Percentiles rank a stretch among this genome's conserved stretches.
Evolutionary conservation across 768 basidiomycete genomes (phyloP).

Genomic region (Neoboletus magnificus): DNA sequence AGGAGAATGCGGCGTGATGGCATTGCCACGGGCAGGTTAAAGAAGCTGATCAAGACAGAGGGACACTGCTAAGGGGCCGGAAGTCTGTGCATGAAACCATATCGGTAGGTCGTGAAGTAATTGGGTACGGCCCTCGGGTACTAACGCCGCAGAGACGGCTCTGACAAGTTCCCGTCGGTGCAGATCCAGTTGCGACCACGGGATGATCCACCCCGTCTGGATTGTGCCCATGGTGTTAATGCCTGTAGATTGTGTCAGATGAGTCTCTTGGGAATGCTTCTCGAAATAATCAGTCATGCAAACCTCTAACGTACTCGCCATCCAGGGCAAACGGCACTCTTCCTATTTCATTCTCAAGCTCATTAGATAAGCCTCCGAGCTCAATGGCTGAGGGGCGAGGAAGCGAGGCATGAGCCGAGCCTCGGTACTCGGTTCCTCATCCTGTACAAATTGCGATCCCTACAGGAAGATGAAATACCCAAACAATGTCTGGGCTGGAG

Average conservation of each 20-base stretch:
- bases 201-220: conserved; percentile 16
- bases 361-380: conserved; percentile 33
- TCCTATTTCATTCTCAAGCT: conserved; percentile 17
- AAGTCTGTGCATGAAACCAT: conserved; percentile 33
- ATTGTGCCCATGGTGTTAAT: conserved; percentile 2
- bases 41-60: conserved; percentile 24
- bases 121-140: conserved; percentile 29
- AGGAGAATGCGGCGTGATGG: conserved; percentile 31
- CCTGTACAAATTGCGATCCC: conserved; percentile 16
- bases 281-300: conserved; percentile 19
- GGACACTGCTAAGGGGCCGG: conserved; percentile 26
- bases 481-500: background rate
- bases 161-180: conserved; percentile 29
- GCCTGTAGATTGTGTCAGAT: conserved; percentile 18
- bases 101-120: conserved; percentile 32
- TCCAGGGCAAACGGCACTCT: conserved; percentile 4
- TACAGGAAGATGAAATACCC: background rate
- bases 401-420: conserved; percentile 1
- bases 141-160: conserved; percentile 32
- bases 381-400: conserved; percentile 15
- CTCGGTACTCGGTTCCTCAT: conserved; percentile 12
- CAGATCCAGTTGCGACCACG: conserved; percentile 26
- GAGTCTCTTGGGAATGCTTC: conserved; percentile 11
- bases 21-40: conserved; percentile 28
- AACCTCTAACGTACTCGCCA: conserved; percentile 18